Evolutionary conservation across 2,329 filamentous ascomycete genomes (phyloP).

Genomic region (Mycosphaerella sp.): DNA sequence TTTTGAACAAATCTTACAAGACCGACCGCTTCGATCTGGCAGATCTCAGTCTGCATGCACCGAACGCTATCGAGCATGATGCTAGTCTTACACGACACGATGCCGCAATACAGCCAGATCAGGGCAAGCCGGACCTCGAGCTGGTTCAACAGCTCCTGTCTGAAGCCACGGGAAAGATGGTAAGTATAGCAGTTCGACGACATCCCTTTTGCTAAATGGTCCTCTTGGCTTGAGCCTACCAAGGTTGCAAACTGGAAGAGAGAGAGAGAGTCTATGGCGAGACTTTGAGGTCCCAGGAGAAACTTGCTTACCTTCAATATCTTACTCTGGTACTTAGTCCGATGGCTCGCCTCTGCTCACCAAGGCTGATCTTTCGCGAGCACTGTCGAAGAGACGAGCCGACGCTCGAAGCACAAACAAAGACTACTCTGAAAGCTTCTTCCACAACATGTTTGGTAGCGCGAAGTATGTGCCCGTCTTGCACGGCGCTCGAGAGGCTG

Average conservation of each 20-base stretch:
- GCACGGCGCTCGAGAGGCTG: background rate
- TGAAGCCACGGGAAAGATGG: conserved; percentile 33
- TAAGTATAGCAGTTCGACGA: too few species aligned
- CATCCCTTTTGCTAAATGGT: too few species aligned
- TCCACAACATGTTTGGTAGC: conserved; percentile 39
- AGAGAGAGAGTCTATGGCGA: too few species aligned
- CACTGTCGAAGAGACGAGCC: conserved; percentile 32
- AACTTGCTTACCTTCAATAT: too few species aligned
- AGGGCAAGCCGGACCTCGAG: conserved; percentile 35
- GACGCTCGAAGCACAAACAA: conserved; percentile 35
- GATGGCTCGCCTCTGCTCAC: conserved; percentile 33
- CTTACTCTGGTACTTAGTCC: background rate
- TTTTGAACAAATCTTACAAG: conserved; percentile 27
- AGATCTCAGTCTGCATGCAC: conserved; percentile 24
- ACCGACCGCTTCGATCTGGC: conserved; percentile 26
- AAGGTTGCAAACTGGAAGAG: too few species aligned
- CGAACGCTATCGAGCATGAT: conserved; percentile 28
- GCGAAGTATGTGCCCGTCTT: conserved; percentile 24
- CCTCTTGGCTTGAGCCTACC: too few species aligned
- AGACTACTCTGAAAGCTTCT: conserved; percentile 29
- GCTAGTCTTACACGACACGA: conserved; percentile 32
- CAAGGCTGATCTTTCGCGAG: conserved; percentile 34
- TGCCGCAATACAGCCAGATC: conserved; percentile 34
- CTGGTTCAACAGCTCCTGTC: conserved; percentile 34
- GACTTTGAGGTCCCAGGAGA: too few species aligned